Percentiles rank a stretch among this genome's conserved stretches.
Conservation (phyloP, 1,139 yeast genomes). For the Kodamaea suecica region DNA sequence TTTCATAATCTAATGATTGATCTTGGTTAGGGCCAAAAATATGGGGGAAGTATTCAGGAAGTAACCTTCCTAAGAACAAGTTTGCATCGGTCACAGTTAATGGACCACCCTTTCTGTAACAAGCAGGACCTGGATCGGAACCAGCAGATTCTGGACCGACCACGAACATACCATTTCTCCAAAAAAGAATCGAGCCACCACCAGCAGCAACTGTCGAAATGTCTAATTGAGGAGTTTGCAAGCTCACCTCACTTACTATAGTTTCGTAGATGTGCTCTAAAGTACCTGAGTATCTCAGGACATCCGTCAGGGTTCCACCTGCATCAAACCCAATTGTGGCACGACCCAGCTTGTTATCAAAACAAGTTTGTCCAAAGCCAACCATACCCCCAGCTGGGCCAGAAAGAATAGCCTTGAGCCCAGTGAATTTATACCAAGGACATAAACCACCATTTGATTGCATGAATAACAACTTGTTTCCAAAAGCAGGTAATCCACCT, state of each 20-base stretch:
- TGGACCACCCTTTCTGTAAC: conserved; percentile 47
- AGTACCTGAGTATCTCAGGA: conserved; percentile 38
- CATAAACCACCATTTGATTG: conserved; percentile 50
- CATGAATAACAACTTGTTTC: conserved; percentile 44
- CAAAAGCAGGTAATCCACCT: conserved; percentile 43
- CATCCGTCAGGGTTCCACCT: conserved; percentile 50
- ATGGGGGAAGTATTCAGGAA: conserved; percentile 41
- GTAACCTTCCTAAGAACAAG: conserved; percentile 38
- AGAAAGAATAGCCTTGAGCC: conserved; percentile 45
- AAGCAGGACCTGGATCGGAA: conserved; percentile 48
- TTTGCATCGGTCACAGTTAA: conserved; percentile 48
- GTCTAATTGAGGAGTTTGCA: conserved; percentile 46
- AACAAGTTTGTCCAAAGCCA: conserved; percentile 47
- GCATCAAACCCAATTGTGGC: conserved; percentile 50
- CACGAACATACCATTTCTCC: conserved; percentile 46
- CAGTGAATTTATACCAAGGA: conserved; percentile 48
- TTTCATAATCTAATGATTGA: conserved; percentile 35
- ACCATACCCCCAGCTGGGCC: conserved; percentile 55
- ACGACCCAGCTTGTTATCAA: conserved; percentile 24
- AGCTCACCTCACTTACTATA: conserved; percentile 41
- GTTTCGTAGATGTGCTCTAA: conserved; percentile 45
- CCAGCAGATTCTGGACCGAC: conserved; percentile 51
- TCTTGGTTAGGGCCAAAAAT: conserved; percentile 46
- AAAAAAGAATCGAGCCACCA: conserved; percentile 45
- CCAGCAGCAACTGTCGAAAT: conserved; percentile 50